Conservation (phyloP, 345 rosid genomes). For the Gossypium thurberi region DNA sequence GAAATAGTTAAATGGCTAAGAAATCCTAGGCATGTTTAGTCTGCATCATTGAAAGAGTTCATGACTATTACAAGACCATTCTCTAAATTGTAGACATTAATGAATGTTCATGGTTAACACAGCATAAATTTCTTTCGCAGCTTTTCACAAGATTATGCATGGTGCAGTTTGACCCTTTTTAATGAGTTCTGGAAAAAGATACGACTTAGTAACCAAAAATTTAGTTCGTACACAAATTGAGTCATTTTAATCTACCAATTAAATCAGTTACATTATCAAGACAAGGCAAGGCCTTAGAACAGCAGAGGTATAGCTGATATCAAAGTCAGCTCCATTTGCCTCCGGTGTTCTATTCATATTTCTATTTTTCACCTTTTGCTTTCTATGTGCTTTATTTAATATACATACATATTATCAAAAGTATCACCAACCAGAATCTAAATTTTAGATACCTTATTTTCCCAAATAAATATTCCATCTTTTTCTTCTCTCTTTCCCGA, state of each 20-base stretch:
- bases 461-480: not conserved
- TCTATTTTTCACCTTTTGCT: not conserved
- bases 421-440: not conserved
- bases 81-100: not conserved
- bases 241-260: not conserved
- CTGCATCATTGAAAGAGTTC: not conserved
- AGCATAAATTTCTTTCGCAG: not conserved
- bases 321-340: not conserved
- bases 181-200: not conserved
- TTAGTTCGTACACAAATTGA: not conserved
- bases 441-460: not conserved
- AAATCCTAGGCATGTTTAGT: not conserved
- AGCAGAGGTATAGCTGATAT: not conserved
- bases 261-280: slow-evolving; percentile 3
- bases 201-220: not conserved
- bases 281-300: not conserved
- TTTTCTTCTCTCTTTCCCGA: not conserved
- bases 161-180: not conserved
- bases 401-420: not conserved
- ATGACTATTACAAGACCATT: not conserved
- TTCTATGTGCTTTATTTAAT: not conserved
- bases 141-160: not conserved
- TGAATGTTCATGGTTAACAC: not conserved
- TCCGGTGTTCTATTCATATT: not conserved
- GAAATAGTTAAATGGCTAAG: slow-evolving; percentile 1